Evolutionary conservation across 768 basidiomycete genomes (phyloP), one percentile per base, ranked within the genome.

Genomic region (Butyriboletus loyo): DNA sequence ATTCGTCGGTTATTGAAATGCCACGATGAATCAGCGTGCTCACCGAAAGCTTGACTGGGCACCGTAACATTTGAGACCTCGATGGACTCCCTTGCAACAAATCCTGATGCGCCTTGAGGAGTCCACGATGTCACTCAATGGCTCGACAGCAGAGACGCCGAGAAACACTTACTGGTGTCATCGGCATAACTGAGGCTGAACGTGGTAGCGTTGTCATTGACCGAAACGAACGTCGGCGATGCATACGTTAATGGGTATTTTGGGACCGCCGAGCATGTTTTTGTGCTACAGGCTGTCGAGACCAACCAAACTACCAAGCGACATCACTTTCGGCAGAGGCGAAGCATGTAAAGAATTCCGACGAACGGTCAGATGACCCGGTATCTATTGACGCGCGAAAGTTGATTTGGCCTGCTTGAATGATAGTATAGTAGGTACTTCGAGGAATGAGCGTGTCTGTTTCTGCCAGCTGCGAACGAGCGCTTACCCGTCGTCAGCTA

Each of bases 321-420:
- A 32, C 7, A 13, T 2, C n/a, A 7, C 11, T n/a, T 6, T 57
- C 14, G 58, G 45, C 19, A 45, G 24, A 15, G 15, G 5, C 3
- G 36, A 10, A 34, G 38, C 5, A 17, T 17, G 54, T 35, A 35
- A 32, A 31, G 36, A 39, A 48, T 36, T 32, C 11, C 1, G 28
- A 63, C 65, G 40, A 42, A 69, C 67, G 34, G 15, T 67, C 65
- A 17, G 63, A 69, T 8, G 88, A 90, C 17, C 76, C 89, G 1
- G 89, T 91, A 64, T 92, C 89, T 39, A 91, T 71, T 0, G 81
- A 82, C 19, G 84, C 81, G 15, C 87, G 83, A 59, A 89, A 85
- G 60, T 71, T 80, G 50, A 88, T 79, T 50, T 73, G 72, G 30
- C 88, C 89, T 25, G 77, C 72, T 56, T 78, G 67, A 51, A 90